Conservation (phyloP, 129 eudicot species). For the Calendula officinalis region DNA sequence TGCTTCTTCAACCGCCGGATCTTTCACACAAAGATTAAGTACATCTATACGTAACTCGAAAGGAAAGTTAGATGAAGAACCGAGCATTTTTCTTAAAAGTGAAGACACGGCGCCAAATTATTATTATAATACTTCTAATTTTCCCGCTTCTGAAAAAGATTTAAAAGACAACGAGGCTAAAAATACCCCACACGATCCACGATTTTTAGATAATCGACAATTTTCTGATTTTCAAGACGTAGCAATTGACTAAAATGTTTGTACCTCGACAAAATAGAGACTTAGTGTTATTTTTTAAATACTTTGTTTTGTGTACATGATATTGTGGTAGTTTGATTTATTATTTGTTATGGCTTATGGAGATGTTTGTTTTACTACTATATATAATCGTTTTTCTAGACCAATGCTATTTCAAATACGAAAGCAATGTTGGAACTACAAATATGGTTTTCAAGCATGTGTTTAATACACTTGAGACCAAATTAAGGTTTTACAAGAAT, state of each 20-base stretch:
- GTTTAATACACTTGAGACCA: neutral
- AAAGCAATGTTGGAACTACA: neutral
- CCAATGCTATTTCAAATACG: neutral
- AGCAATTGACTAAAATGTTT: constrained; percentile 9
- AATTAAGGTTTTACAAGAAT: too few relatives aligned
- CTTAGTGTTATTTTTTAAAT: constrained; percentile 4
- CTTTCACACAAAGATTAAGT: constrained; percentile 34
- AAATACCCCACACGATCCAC: constrained; percentile 17
- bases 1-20: constrained; percentile 19
- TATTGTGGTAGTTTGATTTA: constrained; percentile 4
- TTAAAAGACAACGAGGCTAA: constrained; percentile 20
- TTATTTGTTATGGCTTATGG: neutral
- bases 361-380: neutral
- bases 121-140: neutral
- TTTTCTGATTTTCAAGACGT: constrained; percentile 1
- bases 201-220: constrained; percentile 16
- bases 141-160: constrained; percentile 12
- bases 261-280: constrained; percentile 18
- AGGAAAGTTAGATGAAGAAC: constrained; percentile 40
- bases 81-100: constrained; percentile 35
- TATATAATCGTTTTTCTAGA: neutral
- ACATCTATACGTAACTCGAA: constrained; percentile 23
- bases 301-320: constrained; percentile 17
- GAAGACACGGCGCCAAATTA: constrained; percentile 26
- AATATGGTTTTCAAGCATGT: neutral